Evolutionary conservation across 352 stramenopile species (phyloP).

Genomic region (Phytopythium kandeliae): DNA sequence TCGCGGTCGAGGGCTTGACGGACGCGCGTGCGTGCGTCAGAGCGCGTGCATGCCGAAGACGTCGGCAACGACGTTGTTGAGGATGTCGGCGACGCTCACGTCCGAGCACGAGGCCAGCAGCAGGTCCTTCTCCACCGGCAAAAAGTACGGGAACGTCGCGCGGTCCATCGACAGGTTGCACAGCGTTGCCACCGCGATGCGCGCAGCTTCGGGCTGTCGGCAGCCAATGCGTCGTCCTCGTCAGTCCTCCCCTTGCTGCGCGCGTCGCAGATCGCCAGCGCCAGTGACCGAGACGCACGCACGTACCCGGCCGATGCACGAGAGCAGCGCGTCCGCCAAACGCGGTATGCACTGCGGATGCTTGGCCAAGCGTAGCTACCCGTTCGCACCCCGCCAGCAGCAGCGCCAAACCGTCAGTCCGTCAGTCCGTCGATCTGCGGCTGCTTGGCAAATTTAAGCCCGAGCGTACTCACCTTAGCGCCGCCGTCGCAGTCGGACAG

Average conservation of each 20-base stretch:
- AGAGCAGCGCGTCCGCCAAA: conserved; percentile 46
- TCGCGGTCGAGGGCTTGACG: too few species aligned
- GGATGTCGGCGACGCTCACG: conserved; percentile 68
- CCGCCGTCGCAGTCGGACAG: conserved; percentile 55
- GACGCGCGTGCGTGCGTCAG: conserved; percentile 13
- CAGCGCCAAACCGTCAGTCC: background rate
- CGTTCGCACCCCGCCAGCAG: too few species aligned
- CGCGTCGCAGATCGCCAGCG: too few species aligned
- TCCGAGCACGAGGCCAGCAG: conserved; percentile 70
- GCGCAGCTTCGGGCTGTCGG: conserved; percentile 57
- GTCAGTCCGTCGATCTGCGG: too few species aligned
- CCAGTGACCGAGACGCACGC: too few species aligned
- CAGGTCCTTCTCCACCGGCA: conserved; percentile 75
- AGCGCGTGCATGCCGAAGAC: conserved; percentile 83
- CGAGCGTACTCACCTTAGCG: conserved; percentile 37
- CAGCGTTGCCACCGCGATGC: conserved; percentile 62
- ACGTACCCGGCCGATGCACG: conserved; percentile 61
- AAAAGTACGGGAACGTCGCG: conserved; percentile 67
- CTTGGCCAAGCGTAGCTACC: conserved; percentile 58
- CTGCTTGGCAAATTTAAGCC: too few species aligned
- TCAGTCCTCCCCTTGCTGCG: too few species aligned
- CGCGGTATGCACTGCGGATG: conserved; percentile 60
- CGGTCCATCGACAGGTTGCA: conserved; percentile 78
- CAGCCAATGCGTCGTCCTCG: too few species aligned
- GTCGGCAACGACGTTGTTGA: conserved; percentile 76